These are phyloP conservation scores for Epichloe aotearoae DNA, from an alignment of 2,329 filamentous ascomycete genomes.

Conservation along the genomic window DNA sequence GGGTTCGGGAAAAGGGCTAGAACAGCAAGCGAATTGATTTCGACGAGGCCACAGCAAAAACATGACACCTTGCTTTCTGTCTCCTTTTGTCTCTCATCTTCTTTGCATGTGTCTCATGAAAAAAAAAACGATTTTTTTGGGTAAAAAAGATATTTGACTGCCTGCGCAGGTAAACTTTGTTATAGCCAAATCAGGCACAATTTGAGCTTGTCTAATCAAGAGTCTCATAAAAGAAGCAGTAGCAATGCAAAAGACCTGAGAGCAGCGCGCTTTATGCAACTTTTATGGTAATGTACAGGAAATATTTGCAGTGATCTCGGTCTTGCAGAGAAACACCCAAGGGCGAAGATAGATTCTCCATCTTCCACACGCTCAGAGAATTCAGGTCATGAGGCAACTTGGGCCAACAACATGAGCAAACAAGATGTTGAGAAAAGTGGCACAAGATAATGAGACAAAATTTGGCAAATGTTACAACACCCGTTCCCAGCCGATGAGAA, in stretches of 20 bases:
- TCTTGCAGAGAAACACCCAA: conserved; percentile 2
- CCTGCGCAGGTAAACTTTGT: conserved; percentile 17
- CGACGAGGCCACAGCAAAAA: neutral
- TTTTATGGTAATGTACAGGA: conserved; percentile 43
- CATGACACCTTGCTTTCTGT: neutral
- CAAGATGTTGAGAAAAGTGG: no score
- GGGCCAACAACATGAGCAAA: conserved; percentile 1
- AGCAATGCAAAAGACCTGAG: conserved; percentile 19
- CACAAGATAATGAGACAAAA: neutral
- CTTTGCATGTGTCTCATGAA: neutral
- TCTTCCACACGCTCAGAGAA: conserved; percentile 2
- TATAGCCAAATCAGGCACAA: conserved; percentile 17
- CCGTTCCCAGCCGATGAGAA: conserved; percentile 1
- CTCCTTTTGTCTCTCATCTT: neutral
- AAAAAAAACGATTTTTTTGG: neutral
- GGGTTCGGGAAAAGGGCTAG: neutral
- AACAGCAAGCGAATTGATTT: neutral
- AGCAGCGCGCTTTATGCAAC: conserved; percentile 31
- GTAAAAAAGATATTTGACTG: conserved; percentile 10
- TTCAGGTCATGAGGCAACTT: conserved; percentile 5
- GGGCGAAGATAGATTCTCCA: neutral
- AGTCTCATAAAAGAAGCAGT: conserved; percentile 19
- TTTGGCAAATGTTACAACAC: conserved; percentile 1
- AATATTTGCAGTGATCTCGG: conserved; percentile 10
- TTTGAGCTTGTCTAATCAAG: conserved; percentile 23